These are phyloP conservation scores for Hippophae rhamnoides DNA, from an alignment of 306 rosid genomes.

Conservation along the genomic window DNA sequence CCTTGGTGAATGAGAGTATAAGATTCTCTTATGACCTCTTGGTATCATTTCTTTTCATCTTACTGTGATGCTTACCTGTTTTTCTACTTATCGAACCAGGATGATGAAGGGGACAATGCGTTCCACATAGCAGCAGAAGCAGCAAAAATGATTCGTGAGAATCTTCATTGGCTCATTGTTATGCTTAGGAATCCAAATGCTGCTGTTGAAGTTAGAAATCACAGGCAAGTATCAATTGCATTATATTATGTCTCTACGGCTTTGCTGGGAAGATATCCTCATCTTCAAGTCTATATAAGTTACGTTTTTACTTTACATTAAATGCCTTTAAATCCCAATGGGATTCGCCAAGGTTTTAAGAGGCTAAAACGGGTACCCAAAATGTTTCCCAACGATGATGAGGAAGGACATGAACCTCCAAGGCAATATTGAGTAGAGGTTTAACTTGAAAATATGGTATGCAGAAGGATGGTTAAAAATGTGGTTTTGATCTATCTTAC, in stretches of 20 bases:
- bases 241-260: slow-evolving; percentile 9
- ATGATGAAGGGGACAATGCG: slow-evolving; percentile 93
- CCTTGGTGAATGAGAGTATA: no score
- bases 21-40: slow-evolving; percentile 6
- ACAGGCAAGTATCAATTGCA: slow-evolving; percentile 47
- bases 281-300: slow-evolving; percentile 2
- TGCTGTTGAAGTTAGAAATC: slow-evolving; percentile 82
- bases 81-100: slow-evolving; percentile 27
- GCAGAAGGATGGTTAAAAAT: no score
- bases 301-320: slow-evolving; percentile 5
- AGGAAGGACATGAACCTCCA: no score
- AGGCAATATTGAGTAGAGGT: slow-evolving; percentile 1
- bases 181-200: slow-evolving; percentile 82
- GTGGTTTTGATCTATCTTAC: not conserved
- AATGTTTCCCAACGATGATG: no score
- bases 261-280: slow-evolving; percentile 4
- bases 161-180: slow-evolving; percentile 85
- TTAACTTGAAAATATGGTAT: no score
- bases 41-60: slow-evolving; percentile 5
- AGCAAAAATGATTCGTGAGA: slow-evolving; percentile 92
- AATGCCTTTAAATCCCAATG: slow-evolving; percentile 1
- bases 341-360: not conserved
- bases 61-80: not conserved
- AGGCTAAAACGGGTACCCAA: no score
- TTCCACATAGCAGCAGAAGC: slow-evolving; percentile 96